A percentile compares a stretch with the other conserved stretches of the same genome.
Evolutionary conservation across 1,139 yeast genomes (phyloP).

Genomic region (Debaryomycetaceae sp.): DNA sequence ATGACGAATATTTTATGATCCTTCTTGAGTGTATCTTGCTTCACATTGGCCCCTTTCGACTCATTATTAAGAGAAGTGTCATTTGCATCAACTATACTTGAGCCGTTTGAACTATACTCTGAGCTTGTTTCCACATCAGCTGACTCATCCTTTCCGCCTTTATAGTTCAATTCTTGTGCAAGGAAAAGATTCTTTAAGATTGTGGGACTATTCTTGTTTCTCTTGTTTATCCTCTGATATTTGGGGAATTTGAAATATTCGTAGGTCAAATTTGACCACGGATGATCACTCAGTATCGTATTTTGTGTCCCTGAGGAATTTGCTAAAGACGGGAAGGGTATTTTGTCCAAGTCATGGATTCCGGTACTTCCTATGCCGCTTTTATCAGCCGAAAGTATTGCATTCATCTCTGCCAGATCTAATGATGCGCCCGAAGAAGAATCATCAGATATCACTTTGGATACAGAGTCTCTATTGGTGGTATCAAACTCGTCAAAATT

Average conservation of each 20-base stretch:
- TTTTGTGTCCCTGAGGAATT: neutral
- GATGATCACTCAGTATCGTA: conserved; percentile 11
- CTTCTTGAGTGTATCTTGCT: conserved; percentile 7
- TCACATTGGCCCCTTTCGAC: neutral
- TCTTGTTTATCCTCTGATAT: conserved; percentile 48
- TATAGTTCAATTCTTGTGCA: conserved; percentile 68
- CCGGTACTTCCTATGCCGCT: neutral
- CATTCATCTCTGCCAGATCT: neutral
- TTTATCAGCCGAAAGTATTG: neutral
- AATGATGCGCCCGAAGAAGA: neutral
- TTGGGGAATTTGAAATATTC: conserved; percentile 50
- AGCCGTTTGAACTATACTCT: neutral
- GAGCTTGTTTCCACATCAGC: conserved; percentile 3
- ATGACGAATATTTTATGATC: conserved; percentile 62
- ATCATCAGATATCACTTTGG: neutral
- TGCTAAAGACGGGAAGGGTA: neutral
- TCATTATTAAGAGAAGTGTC: neutral
- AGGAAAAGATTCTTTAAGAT: conserved; percentile 59
- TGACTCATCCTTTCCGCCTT: neutral
- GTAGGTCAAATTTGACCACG: conserved; percentile 32
- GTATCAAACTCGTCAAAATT: neutral
- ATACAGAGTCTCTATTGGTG: neutral
- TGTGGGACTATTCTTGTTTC: conserved; percentile 41
- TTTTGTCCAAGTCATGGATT: neutral
- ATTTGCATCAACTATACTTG: neutral